phyloP scores from a whole-genome alignment of 805 yeast genomes.

The Ogataea chonburiensis region DNA sequence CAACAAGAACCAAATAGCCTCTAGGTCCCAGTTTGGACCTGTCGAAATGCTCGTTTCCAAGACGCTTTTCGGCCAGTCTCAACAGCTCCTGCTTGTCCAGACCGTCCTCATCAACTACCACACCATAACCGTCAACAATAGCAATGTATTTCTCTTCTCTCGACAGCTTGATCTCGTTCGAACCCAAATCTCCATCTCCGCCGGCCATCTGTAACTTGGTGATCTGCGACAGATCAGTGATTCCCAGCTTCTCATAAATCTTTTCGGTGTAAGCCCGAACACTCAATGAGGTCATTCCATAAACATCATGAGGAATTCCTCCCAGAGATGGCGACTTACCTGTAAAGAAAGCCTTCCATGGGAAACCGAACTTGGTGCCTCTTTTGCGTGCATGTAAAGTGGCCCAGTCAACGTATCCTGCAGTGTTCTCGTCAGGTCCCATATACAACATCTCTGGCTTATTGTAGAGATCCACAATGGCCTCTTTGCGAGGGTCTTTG shows the following conservation, averaged over 20 bases:
- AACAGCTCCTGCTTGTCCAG: conserved; percentile 74
- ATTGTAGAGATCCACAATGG: conserved; percentile 79
- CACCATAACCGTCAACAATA: conserved; percentile 95
- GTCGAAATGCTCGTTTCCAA: conserved; percentile 72
- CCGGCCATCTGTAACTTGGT: conserved; percentile 96
- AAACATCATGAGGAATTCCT: conserved; percentile 97
- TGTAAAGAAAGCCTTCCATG: conserved; percentile 95
- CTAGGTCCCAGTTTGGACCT: conserved; percentile 59
- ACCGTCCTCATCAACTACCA: conserved; percentile 87
- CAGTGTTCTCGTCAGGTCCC: conserved; percentile 99
- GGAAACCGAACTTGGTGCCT: conserved; percentile 78
- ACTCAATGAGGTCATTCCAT: conserved; percentile 96
- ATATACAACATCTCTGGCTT: conserved; percentile 88
- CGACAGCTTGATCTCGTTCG: conserved; percentile 89
- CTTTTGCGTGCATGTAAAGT: conserved; percentile 87
- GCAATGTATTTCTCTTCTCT: conserved; percentile 82
- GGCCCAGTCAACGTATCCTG: conserved; percentile 95
- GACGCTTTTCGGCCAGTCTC: conserved; percentile 74
- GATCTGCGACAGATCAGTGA: conserved; percentile 54
- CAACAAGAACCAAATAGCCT: conserved; percentile 84
- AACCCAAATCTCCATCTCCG: conserved; percentile 97
- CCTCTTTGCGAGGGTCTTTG: conserved; percentile 68
- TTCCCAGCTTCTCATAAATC: conserved; percentile 72
- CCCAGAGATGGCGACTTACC: conserved; percentile 91
- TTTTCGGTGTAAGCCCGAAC: conserved; percentile 90